Conservation (phyloP, 768 basidiomycete genomes). For the Austroboletus festivus region DNA sequence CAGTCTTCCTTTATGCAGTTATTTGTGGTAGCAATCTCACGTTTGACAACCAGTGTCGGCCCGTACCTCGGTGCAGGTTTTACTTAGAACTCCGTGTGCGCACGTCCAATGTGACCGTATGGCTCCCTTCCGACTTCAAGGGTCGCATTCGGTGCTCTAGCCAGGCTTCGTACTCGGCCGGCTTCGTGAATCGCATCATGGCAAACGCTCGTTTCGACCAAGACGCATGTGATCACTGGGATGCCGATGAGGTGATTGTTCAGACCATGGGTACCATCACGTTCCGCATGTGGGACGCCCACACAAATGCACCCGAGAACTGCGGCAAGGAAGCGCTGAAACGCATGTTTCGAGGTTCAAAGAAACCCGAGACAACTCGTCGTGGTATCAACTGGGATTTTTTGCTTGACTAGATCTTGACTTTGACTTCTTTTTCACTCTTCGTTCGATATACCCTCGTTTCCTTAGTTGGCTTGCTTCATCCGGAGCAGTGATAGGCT, state of each 20-base stretch:
- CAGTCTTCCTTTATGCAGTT: slow-evolving; percentile 30
- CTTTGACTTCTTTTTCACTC: not conserved
- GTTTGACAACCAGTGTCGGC: slow-evolving; percentile 51
- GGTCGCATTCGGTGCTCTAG: slow-evolving; percentile 60
- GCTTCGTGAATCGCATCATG: slow-evolving; percentile 69
- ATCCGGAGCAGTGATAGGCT: slow-evolving; percentile 9
- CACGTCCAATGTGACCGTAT: slow-evolving; percentile 70
- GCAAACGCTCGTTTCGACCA: slow-evolving; percentile 49
- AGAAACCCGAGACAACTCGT: slow-evolving; percentile 47
- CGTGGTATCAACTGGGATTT: slow-evolving; percentile 71
- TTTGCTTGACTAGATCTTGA: slow-evolving; percentile 52
- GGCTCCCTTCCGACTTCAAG: slow-evolving; percentile 77
- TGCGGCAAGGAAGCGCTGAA: slow-evolving; percentile 58
- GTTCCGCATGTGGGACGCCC: slow-evolving; percentile 80
- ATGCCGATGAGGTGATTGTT: slow-evolving; percentile 63
- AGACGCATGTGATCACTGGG: slow-evolving; percentile 27
- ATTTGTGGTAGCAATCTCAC: not conserved
- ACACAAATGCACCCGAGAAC: slow-evolving; percentile 61
- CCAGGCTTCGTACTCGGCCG: slow-evolving; percentile 59
- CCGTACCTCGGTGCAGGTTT: slow-evolving; percentile 50
- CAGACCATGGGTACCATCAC: slow-evolving; percentile 57
- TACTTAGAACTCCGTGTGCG: slow-evolving; percentile 62
- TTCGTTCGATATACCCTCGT: slow-evolving; percentile 17
- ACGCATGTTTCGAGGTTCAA: slow-evolving; percentile 57
- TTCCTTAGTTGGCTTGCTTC: slow-evolving; percentile 4